Evolutionary conservation across 140 eudicot species (phyloP).

Genomic region (Stevia rebaudiana): DNA sequence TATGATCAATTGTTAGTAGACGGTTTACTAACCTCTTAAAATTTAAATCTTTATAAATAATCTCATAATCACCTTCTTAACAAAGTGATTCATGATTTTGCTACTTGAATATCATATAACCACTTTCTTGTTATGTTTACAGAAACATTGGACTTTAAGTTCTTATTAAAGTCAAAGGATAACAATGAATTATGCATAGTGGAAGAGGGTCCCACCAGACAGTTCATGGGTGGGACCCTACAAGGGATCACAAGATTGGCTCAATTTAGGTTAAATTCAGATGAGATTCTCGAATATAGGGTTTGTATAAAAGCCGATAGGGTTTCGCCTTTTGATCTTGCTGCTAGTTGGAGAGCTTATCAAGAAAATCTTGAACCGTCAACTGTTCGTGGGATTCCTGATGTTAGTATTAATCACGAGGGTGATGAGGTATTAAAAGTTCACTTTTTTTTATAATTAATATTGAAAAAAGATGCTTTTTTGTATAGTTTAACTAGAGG

Average conservation of each 20-base stretch:
- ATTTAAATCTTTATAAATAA: background rate
- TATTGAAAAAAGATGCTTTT: background rate
- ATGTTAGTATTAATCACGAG: conserved; percentile 65
- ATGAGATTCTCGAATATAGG: conserved; percentile 61
- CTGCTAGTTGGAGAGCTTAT: conserved; percentile 97
- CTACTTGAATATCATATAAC: background rate
- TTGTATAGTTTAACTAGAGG: background rate
- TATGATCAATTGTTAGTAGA: background rate
- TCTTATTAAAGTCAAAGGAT: conserved; percentile 70
- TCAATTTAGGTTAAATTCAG: conserved; percentile 49
- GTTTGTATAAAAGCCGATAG: conserved; percentile 69
- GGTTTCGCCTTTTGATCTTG: conserved; percentile 97
- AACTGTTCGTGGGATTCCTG: conserved; percentile 94
- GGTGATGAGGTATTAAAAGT: conserved; percentile 52
- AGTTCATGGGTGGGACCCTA: conserved; percentile 58
- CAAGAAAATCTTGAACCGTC: conserved; percentile 83
- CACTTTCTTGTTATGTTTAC: background rate
- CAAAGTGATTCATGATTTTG: background rate
- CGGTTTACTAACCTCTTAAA: background rate
- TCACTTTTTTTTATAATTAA: background rate
- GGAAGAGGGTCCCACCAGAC: conserved; percentile 87
- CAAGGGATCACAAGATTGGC: conserved; percentile 76
- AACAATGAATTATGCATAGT: conserved; percentile 47
- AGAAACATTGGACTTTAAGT: conserved; percentile 94
- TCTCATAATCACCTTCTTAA: too few species aligned